Evolutionary conservation across 352 stramenopile species (phyloP).

Genomic region (Phytophthora citricola): DNA sequence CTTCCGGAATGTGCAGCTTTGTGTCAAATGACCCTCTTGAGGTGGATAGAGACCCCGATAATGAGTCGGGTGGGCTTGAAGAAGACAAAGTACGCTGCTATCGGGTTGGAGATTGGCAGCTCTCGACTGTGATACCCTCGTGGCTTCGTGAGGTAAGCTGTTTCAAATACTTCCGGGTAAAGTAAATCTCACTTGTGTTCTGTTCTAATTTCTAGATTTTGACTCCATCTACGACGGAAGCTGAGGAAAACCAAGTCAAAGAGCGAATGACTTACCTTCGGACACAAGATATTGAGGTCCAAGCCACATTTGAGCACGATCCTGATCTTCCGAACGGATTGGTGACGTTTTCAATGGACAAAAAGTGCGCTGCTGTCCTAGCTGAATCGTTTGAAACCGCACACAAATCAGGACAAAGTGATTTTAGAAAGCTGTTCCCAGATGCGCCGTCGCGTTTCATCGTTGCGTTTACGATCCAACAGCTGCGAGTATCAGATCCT

Average conservation of each 20-base stretch:
- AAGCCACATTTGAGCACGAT: conserved; percentile 26
- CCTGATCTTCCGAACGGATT: conserved; percentile 17
- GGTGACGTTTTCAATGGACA: conserved; percentile 24
- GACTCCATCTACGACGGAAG: conserved; percentile 22
- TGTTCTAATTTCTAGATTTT: conserved; percentile 18
- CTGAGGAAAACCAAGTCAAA: conserved; percentile 24
- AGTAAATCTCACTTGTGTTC: not conserved
- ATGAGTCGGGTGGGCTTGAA: not conserved
- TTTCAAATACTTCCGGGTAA: not conserved
- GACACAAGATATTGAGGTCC: conserved; percentile 20
- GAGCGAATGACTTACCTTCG: conserved; percentile 17
- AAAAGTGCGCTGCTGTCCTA: conserved; percentile 13
- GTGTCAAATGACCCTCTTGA: conserved; percentile 22
- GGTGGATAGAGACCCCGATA: not conserved
- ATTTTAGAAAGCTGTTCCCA: conserved; percentile 23
- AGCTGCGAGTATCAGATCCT: conserved; percentile 10
- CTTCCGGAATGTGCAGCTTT: conserved; percentile 19
- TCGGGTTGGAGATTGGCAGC: conserved; percentile 13
- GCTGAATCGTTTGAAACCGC: conserved; percentile 21
- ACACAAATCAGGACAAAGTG: conserved; percentile 1
- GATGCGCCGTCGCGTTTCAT: conserved; percentile 25
- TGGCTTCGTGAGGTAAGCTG: conserved; percentile 33
- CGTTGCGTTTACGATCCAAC: conserved; percentile 31
- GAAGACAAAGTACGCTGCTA: conserved; percentile 16
- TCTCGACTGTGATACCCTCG: conserved; percentile 20